These are phyloP conservation scores for Cladosporium sp. DNA, from an alignment of 2,329 filamentous ascomycete genomes.

Conservation along the genomic window DNA sequence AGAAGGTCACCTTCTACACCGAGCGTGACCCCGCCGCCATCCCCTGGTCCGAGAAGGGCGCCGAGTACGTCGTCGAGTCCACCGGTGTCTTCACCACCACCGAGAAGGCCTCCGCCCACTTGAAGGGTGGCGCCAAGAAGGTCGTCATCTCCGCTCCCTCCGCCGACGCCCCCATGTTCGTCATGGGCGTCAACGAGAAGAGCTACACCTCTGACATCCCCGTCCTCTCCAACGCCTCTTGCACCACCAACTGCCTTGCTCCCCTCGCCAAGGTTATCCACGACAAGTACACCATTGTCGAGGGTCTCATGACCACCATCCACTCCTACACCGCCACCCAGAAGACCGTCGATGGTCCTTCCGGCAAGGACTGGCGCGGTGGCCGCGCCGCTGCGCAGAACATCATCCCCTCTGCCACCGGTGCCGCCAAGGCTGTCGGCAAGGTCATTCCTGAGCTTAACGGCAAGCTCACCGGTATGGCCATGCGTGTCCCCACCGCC, in stretches of 20 bases:
- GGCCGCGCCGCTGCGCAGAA: conserved; percentile 98
- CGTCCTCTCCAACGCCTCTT: conserved; percentile 98
- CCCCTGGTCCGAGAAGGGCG: conserved; percentile 82
- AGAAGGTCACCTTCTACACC: conserved; percentile 89
- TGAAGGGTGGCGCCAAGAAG: conserved; percentile 97
- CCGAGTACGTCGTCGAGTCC: conserved; percentile 93
- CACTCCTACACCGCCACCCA: conserved; percentile 99
- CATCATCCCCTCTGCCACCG: conserved; percentile 98
- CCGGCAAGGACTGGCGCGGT: conserved; percentile 98
- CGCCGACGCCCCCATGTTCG: conserved; percentile 98
- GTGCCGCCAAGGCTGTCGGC: conserved; percentile 99
- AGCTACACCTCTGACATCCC: conserved; percentile 84
- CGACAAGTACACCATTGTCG: conserved; percentile 95
- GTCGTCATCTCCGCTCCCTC: conserved; percentile 79
- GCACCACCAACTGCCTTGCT: conserved; percentile 99
- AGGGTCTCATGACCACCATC: conserved; percentile 99
- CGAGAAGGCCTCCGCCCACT: conserved; percentile 90
- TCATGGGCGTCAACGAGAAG: conserved; percentile 98
- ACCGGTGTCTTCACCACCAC: conserved; percentile 99
- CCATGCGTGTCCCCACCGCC: conserved; percentile 96
- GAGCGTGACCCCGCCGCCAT: conserved; percentile 87
- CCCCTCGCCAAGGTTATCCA: conserved; percentile 98
- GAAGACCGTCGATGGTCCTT: conserved; percentile 98
- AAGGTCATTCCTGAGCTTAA: conserved; percentile 98
- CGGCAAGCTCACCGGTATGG: conserved; percentile 99